Percentiles rank a stretch among this genome's conserved stretches.
phyloP scores from a whole-genome alignment of 768 basidiomycete species.

The Dioszegia crocea region DNA sequence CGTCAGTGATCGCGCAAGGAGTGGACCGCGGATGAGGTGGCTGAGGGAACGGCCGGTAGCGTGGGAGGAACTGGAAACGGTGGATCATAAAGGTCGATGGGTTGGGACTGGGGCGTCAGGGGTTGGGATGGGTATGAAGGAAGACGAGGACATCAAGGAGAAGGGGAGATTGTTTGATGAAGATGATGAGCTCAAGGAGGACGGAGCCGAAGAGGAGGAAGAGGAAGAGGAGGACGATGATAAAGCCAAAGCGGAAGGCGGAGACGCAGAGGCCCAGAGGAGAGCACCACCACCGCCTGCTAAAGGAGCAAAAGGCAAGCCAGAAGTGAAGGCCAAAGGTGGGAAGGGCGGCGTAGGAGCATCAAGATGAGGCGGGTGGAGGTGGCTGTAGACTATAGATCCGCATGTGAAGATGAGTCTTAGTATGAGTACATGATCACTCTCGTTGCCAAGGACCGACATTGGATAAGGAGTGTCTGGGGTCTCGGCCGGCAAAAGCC shows the following conservation, averaged over 20 bases:
- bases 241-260: not conserved
- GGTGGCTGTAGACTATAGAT: too few relatives aligned
- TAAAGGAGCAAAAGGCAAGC: not conserved
- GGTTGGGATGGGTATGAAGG: not conserved
- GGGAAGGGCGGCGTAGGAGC: not conserved
- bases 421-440: not conserved
- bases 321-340: not conserved
- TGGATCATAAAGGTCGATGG: conserved; percentile 90
- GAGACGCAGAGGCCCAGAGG: not conserved
- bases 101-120: conserved; percentile 53
- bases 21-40: conserved; percentile 97
- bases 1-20: conserved; percentile 90
- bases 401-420: too few relatives aligned
- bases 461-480: too few relatives aligned
- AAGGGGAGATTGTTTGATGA: conserved; percentile 49
- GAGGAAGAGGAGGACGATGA: conserved; percentile 49
- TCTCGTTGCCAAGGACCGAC: too few relatives aligned
- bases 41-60: conserved; percentile 78
- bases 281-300: not conserved
- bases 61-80: conserved; percentile 72
- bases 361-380: not conserved
- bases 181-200: conserved; percentile 55
- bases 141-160: conserved; percentile 10
- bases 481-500: not conserved
- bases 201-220: conserved; percentile 59